Evolutionary conservation across 768 basidiomycete species (phyloP).

Genomic region (Mycena rebaudengoi): DNA sequence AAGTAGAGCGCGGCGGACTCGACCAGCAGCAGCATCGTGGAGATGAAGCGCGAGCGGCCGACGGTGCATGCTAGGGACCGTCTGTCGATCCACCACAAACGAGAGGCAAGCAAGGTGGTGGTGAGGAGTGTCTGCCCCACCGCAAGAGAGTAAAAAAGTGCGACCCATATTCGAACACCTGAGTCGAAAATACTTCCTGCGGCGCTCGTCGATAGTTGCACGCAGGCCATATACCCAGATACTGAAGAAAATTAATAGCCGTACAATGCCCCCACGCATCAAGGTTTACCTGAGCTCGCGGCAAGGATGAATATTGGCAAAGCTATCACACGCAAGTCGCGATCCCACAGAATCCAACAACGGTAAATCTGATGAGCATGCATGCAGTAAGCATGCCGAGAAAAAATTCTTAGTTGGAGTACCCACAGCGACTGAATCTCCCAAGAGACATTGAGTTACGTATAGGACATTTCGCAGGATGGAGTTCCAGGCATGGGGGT

Average conservation of each 20-base stretch:
- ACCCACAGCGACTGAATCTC: constrained; percentile 3
- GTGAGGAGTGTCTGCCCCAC: constrained; percentile 2
- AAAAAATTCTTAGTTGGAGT: not conserved
- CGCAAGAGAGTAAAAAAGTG: not conserved
- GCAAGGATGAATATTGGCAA: not conserved
- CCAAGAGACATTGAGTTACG: not conserved
- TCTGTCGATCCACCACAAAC: constrained; percentile 4
- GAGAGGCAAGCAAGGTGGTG: not conserved
- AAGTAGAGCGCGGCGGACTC: constrained; percentile 9
- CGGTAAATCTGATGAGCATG: constrained; percentile 1
- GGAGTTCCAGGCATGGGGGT: not conserved
- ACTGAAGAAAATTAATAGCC: not conserved
- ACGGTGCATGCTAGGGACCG: not conserved
- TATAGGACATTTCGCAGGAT: not conserved
- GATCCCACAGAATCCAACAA: constrained; percentile 17
- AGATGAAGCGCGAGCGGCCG: not conserved
- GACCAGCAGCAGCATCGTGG: constrained; percentile 1
- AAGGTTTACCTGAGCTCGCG: not conserved
- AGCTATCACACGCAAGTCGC: not conserved
- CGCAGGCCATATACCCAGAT: not conserved
- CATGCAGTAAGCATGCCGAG: not conserved
- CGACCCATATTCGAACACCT: not conserved
- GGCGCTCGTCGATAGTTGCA: not conserved
- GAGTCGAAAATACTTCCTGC: not conserved
- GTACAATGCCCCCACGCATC: not conserved